These are phyloP conservation scores for Plasmodium malariae DNA, from an alignment of 169 alveolate genomes.

Conservation along the genomic window DNA sequence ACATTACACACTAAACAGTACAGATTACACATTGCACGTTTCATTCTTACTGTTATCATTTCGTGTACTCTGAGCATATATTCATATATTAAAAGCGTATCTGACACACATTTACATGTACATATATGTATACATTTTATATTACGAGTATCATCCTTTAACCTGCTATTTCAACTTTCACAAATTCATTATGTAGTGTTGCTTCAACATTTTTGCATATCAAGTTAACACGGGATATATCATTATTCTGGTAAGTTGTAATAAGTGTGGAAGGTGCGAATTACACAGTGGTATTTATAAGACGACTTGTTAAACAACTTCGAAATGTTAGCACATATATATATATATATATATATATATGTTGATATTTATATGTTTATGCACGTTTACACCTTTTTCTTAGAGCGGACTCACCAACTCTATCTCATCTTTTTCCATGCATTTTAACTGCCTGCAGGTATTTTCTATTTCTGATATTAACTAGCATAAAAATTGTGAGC, in stretches of 20 bases:
- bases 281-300: too few species aligned
- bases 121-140: not conserved
- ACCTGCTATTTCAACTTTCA: constrained; percentile 77
- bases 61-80: too few species aligned
- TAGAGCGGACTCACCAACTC: constrained; percentile 40
- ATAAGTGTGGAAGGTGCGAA: not conserved
- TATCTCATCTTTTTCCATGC: constrained; percentile 73
- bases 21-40: too few species aligned
- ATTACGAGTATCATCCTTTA: not conserved
- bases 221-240: constrained; percentile 58
- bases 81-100: too few species aligned
- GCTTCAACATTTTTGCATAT: constrained; percentile 75
- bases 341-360: not conserved
- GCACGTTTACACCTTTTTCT: not conserved
- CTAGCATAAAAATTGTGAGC: not conserved
- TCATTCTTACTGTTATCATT: too few species aligned
- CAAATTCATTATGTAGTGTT: constrained; percentile 72
- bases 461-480: constrained; percentile 55
- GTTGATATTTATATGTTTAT: not conserved
- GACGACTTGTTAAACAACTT: too few species aligned
- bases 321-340: not conserved
- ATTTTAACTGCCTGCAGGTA: constrained; percentile 58
- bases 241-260: constrained; percentile 36
- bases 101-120: too few species aligned
- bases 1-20: too few species aligned